These are phyloP conservation scores for Artemisia annua DNA, from an alignment of 129 eudicot species.

Conservation along the genomic window DNA sequence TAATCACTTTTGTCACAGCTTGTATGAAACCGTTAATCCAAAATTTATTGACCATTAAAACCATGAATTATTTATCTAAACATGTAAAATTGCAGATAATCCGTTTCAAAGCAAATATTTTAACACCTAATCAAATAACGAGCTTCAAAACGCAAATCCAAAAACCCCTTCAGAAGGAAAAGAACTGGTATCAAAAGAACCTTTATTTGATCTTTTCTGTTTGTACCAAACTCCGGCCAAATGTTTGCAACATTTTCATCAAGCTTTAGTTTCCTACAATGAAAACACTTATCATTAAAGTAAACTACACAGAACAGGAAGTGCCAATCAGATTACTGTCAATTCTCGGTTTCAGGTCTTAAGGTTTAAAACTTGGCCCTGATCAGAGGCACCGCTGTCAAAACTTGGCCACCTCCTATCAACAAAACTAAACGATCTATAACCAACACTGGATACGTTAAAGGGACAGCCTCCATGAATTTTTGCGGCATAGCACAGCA, in stretches of 20 bases:
- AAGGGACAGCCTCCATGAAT: too few relatives aligned
- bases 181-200: slow-evolving; percentile 43
- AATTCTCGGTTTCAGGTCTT: too few relatives aligned
- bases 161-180: neutral
- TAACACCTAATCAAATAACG: neutral
- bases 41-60: neutral
- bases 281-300: neutral
- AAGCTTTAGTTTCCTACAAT: slow-evolving; percentile 69
- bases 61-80: neutral
- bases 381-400: too few relatives aligned
- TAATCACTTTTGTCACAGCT: neutral
- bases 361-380: too few relatives aligned
- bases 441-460: too few relatives aligned
- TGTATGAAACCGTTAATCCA: neutral
- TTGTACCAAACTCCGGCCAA: slow-evolving; percentile 79
- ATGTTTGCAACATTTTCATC: slow-evolving; percentile 73
- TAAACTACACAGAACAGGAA: too few relatives aligned
- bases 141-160: neutral
- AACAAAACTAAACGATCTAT: too few relatives aligned
- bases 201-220: slow-evolving; percentile 79
- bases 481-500: too few relatives aligned
- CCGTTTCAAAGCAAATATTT: neutral
- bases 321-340: too few relatives aligned
- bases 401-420: too few relatives aligned
- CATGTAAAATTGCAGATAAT: neutral